Base-by-base conservation (phyloP, 1,284 basidiomycete species). In the Marasmius oreades region DNA sequence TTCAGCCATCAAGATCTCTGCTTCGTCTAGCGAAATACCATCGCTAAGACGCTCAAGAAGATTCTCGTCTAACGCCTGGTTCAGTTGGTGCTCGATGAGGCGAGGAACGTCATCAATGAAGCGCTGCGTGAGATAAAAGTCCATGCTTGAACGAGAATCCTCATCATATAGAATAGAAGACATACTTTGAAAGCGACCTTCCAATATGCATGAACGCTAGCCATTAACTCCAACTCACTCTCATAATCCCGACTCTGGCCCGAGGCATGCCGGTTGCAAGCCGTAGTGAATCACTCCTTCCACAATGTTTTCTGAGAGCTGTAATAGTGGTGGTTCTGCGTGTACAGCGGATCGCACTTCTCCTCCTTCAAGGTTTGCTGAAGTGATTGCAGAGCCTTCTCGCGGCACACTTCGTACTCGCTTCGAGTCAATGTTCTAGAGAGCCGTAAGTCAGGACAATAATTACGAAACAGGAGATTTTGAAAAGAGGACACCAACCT, bases 101-200 rank as follows among this genome's bases (percentile, higher is more conserved):
- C 79, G 67, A 0, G 81, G 81, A 24, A 84, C 59, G 26, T 76
- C 68, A 58, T 85, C 84, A 24, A 82, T 75, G 53, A 82, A 67
- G n/a, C 83, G 76, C 84, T 86, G 57, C 10, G 52, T 52, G 6
- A 18, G 34, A 23, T 43, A 28, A 20, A 44, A n/a, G 48, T 18
- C n/a, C n/a, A n/a, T n/a, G n/a, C n/a, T n/a, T n/a, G 18, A 45
- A n/a, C 3, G 28, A 44, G 5, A 24, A 34, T 52, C 12, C 10
- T 18, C 7, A 7, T 16, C 39, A 16, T 2, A 37, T 3, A 52
- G 44, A 12, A 22, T 2, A 18, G 16, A n/a, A 14, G 11, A 12
- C 26, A 26, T 23, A 61, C 59, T 42, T 61, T 61, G 43, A 44
- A 59, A 8, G 59, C 57, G 23, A 61, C 57, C 22, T 56, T 78